phyloP scores from a whole-genome alignment of 2,329 filamentous ascomycete genomes.

The Eurotiales sp. region DNA sequence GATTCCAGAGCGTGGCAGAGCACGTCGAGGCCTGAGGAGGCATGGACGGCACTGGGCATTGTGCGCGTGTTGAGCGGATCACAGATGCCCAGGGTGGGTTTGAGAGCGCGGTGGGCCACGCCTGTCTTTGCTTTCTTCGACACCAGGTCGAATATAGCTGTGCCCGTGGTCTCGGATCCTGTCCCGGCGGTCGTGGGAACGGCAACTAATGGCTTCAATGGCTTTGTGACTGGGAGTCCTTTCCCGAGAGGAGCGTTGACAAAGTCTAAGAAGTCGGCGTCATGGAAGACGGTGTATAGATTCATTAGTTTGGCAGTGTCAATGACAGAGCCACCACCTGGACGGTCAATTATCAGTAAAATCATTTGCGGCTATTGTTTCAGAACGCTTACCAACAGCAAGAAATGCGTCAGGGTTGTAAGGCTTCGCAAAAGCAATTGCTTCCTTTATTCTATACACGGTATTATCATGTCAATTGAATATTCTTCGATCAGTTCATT shows the following conservation, averaged over 20 bases:
- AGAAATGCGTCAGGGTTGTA: slow-evolving; percentile 84
- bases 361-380: too few relatives aligned
- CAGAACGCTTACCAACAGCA: slow-evolving; percentile 66
- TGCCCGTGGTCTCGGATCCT: slow-evolving; percentile 92
- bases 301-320: slow-evolving; percentile 99
- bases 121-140: slow-evolving; percentile 90
- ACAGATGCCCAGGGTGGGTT: slow-evolving; percentile 87
- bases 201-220: slow-evolving; percentile 72
- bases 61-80: slow-evolving; percentile 87
- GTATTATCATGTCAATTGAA: too few relatives aligned
- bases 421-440: slow-evolving; percentile 79
- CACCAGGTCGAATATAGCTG: slow-evolving; percentile 94
- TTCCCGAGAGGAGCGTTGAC: slow-evolving; percentile 92
- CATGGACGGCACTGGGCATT: slow-evolving; percentile 93
- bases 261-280: slow-evolving; percentile 94
- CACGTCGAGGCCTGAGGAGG: slow-evolving; percentile 87
- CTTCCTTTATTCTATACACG: slow-evolving; percentile 73
- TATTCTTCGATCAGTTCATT: too few relatives aligned
- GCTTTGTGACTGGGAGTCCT: slow-evolving; percentile 68
- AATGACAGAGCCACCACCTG: slow-evolving; percentile 81
- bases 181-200: slow-evolving; percentile 84
- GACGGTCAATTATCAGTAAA: slow-evolving; percentile 14
- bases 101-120: slow-evolving; percentile 90
- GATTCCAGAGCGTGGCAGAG: slow-evolving; percentile 93
- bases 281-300: slow-evolving; percentile 82